These are phyloP conservation scores for Candida smagusa DNA, from an alignment of 1,139 yeast genomes.

Conservation along the genomic window DNA sequence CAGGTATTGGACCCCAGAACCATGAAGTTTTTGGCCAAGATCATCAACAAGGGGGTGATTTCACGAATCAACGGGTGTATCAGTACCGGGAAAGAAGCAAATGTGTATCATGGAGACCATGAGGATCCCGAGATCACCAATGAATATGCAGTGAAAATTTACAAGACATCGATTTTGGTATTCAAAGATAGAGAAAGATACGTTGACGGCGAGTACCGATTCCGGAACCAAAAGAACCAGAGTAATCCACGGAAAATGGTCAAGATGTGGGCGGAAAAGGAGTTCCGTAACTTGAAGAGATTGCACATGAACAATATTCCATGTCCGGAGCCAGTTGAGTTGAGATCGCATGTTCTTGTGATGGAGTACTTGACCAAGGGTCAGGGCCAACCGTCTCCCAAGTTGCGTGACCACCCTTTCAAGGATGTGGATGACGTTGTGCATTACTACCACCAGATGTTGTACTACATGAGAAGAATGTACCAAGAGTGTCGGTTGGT, in stretches of 20 bases:
- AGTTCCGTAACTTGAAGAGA: conserved; percentile 86
- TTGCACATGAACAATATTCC: conserved; percentile 77
- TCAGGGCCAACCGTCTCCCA: conserved; percentile 82
- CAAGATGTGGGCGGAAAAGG: conserved; percentile 97
- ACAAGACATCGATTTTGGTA: conserved; percentile 91
- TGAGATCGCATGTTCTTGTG: conserved; percentile 85
- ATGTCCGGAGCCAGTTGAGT: conserved; percentile 86
- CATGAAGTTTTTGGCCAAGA: conserved; percentile 71
- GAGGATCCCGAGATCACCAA: conserved; percentile 47
- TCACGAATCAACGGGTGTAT: conserved; percentile 90
- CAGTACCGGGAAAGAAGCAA: conserved; percentile 97
- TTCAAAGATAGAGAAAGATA: conserved; percentile 95
- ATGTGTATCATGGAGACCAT: conserved; percentile 89
- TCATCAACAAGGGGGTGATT: conserved; percentile 79
- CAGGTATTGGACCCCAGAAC: conserved; percentile 96
- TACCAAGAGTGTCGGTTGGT: conserved; percentile 87
- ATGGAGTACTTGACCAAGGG: conserved; percentile 89
- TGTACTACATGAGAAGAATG: conserved; percentile 81
- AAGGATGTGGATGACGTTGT: conserved; percentile 62
- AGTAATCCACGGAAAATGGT: conserved; percentile 98
- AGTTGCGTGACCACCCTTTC: conserved; percentile 76
- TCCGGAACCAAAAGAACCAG: conserved; percentile 77
- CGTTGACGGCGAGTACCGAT: conserved; percentile 93
- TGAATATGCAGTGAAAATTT: conserved; percentile 87
- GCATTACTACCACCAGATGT: conserved; percentile 69